phyloP scores from a whole-genome alignment of 1,284 basidiomycete genomes.

The Anthracocystis walkeri region DNA sequence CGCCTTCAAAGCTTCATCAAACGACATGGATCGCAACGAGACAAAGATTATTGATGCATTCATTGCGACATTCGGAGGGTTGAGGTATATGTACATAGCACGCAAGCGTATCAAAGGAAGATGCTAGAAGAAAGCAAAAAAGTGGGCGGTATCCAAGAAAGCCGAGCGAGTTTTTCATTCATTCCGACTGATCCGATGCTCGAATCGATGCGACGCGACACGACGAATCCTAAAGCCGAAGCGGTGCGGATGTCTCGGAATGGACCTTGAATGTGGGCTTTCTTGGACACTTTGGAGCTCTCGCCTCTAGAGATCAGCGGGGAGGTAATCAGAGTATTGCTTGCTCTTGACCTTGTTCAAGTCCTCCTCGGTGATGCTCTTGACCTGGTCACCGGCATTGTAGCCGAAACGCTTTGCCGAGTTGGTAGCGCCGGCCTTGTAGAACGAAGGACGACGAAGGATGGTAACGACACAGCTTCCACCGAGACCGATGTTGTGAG shows the following conservation, averaged over 20 bases:
- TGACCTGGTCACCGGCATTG: slow-evolving; percentile 57
- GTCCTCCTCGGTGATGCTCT: slow-evolving; percentile 58
- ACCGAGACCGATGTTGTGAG: slow-evolving; percentile 86
- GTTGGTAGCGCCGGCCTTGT: slow-evolving; percentile 52
- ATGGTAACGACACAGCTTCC: slow-evolving; percentile 68
- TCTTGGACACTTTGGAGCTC: no score
- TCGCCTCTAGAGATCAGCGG: slow-evolving; percentile 34
- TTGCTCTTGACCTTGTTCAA: slow-evolving; percentile 62
- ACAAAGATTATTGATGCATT: background rate
- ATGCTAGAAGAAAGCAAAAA: background rate
- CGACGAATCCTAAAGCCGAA: background rate
- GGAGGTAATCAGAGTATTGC: slow-evolving; percentile 60
- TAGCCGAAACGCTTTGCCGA: slow-evolving; percentile 62
- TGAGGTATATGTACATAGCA: background rate
- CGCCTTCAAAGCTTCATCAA: no score
- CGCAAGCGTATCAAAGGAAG: background rate
- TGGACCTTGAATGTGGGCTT: background rate
- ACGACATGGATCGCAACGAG: no score
- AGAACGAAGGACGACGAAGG: slow-evolving; percentile 56
- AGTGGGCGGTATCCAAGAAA: background rate
- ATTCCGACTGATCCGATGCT: background rate
- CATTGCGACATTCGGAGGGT: background rate
- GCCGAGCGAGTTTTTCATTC: background rate
- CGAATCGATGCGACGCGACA: background rate
- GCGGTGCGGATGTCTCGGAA: background rate